These are phyloP conservation scores for Sphaerosporella brunnea DNA, from an alignment of 495 filamentous ascomycete genomes.

Conservation along the genomic window DNA sequence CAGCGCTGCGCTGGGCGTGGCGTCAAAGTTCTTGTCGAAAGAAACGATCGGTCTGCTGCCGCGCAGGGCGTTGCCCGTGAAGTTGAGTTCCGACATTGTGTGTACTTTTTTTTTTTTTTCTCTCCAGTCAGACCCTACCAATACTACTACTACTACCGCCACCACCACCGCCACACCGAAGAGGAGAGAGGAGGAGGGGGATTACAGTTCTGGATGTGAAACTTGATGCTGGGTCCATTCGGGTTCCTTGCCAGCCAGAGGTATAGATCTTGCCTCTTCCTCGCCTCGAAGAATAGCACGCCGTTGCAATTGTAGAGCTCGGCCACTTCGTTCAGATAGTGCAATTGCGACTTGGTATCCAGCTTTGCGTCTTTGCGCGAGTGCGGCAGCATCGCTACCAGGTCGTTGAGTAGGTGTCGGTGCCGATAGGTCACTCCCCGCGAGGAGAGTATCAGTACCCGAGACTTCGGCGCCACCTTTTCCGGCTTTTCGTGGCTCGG, in stretches of 20 bases:
- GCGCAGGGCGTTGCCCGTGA: slow-evolving; percentile 91
- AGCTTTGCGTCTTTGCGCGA: slow-evolving; percentile 87
- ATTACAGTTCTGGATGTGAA: slow-evolving; percentile 51
- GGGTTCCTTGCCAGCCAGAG: slow-evolving; percentile 86
- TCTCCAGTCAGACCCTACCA: too few relatives aligned
- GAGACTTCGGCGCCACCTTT: slow-evolving; percentile 40
- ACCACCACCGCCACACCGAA: background rate
- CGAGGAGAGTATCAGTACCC: slow-evolving; percentile 76
- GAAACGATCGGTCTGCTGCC: slow-evolving; percentile 87
- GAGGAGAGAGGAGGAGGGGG: background rate
- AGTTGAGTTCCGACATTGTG: slow-evolving; percentile 91
- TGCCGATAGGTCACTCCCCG: slow-evolving; percentile 86
- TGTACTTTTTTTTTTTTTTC: too few relatives aligned
- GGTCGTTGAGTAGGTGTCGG: slow-evolving; percentile 79
- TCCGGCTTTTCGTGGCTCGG: slow-evolving; percentile 36
- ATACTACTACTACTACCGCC: too few relatives aligned
- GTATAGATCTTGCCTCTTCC: slow-evolving; percentile 88
- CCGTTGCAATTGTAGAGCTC: slow-evolving; percentile 99
- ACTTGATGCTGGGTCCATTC: slow-evolving; percentile 86
- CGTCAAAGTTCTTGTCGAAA: slow-evolving; percentile 75
- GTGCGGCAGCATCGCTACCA: slow-evolving; percentile 77
- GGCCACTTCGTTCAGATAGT: slow-evolving; percentile 86
- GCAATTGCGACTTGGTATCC: slow-evolving; percentile 85
- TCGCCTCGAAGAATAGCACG: slow-evolving; percentile 87
- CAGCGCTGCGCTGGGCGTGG: slow-evolving; percentile 48